These are phyloP conservation scores for Russula lepida DNA, from an alignment of 768 basidiomycete species.

Conservation along the genomic window DNA sequence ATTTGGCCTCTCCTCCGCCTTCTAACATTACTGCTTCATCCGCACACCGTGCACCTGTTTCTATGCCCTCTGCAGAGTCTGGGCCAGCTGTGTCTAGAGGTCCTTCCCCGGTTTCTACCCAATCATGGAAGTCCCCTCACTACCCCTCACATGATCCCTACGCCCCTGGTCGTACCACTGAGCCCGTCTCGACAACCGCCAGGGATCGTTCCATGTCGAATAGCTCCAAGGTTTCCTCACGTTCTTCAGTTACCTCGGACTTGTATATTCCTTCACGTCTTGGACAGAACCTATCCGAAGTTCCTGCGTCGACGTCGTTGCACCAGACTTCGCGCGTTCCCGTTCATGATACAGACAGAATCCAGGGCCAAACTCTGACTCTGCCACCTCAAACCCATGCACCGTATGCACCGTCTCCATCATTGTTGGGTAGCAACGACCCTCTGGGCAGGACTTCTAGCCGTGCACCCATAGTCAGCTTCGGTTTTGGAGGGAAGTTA, in stretches of 20 bases:
- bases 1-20: conserved; percentile 11
- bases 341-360: conserved; percentile 9
- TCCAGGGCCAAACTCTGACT: conserved; percentile 22
- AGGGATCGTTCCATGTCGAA: conserved; percentile 37
- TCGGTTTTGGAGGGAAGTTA: conserved; percentile 90
- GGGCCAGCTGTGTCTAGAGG: conserved; percentile 13
- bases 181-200: background rate
- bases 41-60: conserved; percentile 21
- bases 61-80: conserved; percentile 21
- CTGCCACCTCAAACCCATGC: conserved; percentile 34
- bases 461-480: conserved; percentile 72
- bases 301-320: background rate
- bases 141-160: conserved; percentile 21
- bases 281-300: conserved; percentile 17
- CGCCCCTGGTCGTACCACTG: conserved; percentile 10
- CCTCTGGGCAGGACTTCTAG: conserved; percentile 66
- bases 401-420: conserved; percentile 79
- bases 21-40: conserved; percentile 11
- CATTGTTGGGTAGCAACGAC: conserved; percentile 73
- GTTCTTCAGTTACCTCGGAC: conserved; percentile 26
- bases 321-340: conserved; percentile 7
- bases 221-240: conserved; percentile 34
- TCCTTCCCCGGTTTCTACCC: conserved; percentile 21
- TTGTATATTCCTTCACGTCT: conserved; percentile 32
- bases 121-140: conserved; percentile 14